phyloP scores from a whole-genome alignment of 2,329 filamentous ascomycete genomes.

The Gaeumannomyces tritici region DNA sequence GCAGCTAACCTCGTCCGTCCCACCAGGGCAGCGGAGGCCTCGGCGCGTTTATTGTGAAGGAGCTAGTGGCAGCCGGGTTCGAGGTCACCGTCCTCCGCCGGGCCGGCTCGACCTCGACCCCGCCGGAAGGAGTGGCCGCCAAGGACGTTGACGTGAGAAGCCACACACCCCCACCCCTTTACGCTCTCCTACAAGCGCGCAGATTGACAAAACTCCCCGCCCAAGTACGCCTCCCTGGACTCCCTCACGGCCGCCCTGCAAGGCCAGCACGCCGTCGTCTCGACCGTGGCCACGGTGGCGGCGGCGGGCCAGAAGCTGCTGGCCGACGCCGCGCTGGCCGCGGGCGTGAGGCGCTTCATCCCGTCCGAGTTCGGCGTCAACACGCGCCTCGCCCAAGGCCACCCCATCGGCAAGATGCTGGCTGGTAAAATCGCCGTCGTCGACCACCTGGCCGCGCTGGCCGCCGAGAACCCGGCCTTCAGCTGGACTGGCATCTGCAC shows the following conservation, averaged over 20 bases:
- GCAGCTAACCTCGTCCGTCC: background rate
- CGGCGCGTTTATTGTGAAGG: background rate
- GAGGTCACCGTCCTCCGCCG: conserved; percentile 1
- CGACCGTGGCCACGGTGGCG: conserved; percentile 32
- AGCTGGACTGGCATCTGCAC: conserved; percentile 19
- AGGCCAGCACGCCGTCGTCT: conserved; percentile 41
- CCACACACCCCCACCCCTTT: background rate
- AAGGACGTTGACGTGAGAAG: conserved; percentile 6
- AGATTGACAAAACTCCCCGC: no score
- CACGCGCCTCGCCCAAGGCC: conserved; percentile 18
- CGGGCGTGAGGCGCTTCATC: conserved; percentile 13
- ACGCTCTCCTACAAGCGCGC: background rate
- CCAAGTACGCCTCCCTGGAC: conserved; percentile 27
- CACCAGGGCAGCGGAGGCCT: background rate
- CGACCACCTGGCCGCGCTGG: conserved; percentile 4
- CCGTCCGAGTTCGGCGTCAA: conserved; percentile 15
- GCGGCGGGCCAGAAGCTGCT: conserved; percentile 15
- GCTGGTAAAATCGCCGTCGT: background rate
- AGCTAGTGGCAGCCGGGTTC: background rate
- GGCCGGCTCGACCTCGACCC: background rate
- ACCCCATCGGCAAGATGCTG: conserved; percentile 8
- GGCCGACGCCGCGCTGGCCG: conserved; percentile 12
- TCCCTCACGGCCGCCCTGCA: conserved; percentile 31
- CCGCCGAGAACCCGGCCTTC: conserved; percentile 7
- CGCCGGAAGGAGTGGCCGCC: background rate